These are phyloP conservation scores for Pilaira anomala DNA, from an alignment of 192 early-diverging fungal genomes.

Conservation along the genomic window DNA sequence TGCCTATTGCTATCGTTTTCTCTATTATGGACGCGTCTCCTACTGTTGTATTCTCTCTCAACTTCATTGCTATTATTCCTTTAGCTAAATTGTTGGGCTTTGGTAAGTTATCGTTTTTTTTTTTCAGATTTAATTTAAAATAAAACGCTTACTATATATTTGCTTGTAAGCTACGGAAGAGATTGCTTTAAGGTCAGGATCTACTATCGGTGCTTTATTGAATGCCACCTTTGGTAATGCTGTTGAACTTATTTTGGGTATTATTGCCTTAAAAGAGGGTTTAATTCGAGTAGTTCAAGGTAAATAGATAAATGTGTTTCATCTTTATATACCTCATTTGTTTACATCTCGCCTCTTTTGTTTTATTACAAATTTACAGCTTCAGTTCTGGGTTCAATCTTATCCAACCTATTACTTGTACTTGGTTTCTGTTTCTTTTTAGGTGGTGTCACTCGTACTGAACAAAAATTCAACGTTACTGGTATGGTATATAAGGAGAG, in stretches of 20 bases:
- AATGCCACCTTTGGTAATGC: conserved; percentile 63
- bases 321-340: background rate
- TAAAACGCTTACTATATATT: background rate
- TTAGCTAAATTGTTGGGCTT: conserved; percentile 68
- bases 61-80: conserved; percentile 90
- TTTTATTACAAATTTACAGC: conserved; percentile 44
- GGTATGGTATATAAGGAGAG: conserved; percentile 18
- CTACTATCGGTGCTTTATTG: conserved; percentile 32
- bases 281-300: conserved; percentile 65
- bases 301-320: background rate
- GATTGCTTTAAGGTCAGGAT: conserved; percentile 45
- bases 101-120: conserved; percentile 14
- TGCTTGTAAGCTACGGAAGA: conserved; percentile 71
- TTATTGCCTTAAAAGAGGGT: conserved; percentile 61
- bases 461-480: conserved; percentile 66
- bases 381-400: conserved; percentile 84
- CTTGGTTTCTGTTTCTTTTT: conserved; percentile 85
- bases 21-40: conserved; percentile 54
- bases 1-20: conserved; percentile 77
- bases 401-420: conserved; percentile 88
- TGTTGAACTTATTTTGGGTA: conserved; percentile 78
- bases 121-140: conserved; percentile 16
- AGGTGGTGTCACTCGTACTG: conserved; percentile 68
- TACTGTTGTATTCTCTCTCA: conserved; percentile 70
- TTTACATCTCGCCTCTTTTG: no score